Percentiles rank a stretch among this genome's conserved stretches.
Conservation (phyloP, 345 rosid species). For the Populus euphratica region DNA sequence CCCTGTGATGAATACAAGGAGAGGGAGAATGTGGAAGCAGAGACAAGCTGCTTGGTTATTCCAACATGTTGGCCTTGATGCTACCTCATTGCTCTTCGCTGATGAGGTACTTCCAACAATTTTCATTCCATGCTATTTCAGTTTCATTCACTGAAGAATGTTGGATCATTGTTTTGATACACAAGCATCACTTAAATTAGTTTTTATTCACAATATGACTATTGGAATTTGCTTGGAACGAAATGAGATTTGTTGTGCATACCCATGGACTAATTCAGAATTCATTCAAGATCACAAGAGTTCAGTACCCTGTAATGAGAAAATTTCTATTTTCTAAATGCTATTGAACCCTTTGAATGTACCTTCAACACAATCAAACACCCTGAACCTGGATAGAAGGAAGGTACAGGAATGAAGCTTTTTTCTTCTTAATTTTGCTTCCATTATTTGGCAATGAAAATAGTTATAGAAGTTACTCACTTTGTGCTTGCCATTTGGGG, state of each 20-base stretch:
- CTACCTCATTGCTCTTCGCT: slow-evolving; percentile 51
- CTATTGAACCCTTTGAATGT: no score
- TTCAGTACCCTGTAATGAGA: no score
- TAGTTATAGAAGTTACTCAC: background rate
- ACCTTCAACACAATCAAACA: no score
- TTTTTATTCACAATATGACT: no score
- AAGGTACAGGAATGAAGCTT: no score
- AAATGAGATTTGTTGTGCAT: no score
- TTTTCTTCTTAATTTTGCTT: background rate
- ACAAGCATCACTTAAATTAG: no score
- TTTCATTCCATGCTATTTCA: background rate
- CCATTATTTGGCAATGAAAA: background rate
- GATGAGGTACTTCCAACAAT: slow-evolving; percentile 49
- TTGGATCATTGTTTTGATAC: background rate
- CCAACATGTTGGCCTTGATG: slow-evolving; percentile 53
- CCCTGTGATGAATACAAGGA: slow-evolving; percentile 57
- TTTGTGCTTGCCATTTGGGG: background rate
- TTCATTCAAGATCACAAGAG: no score
- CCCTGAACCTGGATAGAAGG: no score
- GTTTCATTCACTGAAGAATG: background rate
- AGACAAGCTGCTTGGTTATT: slow-evolving; percentile 64
- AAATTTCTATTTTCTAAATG: no score
- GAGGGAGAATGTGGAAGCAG: slow-evolving; percentile 57
- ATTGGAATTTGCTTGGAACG: no score
- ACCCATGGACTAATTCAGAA: no score